Evolutionary conservation across 345 rosid genomes (phyloP).

Genomic region (Heritiera littoralis): DNA sequence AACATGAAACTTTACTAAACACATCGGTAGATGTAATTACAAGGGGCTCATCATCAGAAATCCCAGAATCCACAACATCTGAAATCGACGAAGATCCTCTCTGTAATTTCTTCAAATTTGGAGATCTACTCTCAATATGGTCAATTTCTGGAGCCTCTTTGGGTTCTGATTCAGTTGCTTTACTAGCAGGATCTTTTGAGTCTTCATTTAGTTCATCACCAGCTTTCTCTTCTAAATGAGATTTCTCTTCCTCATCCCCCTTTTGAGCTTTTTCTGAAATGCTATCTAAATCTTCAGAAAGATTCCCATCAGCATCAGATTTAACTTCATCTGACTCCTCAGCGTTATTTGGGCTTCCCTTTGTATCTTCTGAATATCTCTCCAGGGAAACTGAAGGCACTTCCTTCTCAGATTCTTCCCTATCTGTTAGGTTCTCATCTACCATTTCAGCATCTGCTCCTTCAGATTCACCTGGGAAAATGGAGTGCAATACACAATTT

Average conservation of each 20-base stretch:
- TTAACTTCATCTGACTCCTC: slow-evolving; percentile 47
- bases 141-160: slow-evolving; percentile 41
- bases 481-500: not conserved
- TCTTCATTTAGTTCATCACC: slow-evolving; percentile 41
- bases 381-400: slow-evolving; percentile 35
- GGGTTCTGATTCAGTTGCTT: slow-evolving; percentile 42
- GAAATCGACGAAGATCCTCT: slow-evolving; percentile 27
- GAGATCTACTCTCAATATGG: slow-evolving; percentile 26
- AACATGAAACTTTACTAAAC: not conserved
- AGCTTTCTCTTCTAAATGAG: slow-evolving; percentile 41
- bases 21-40: slow-evolving; percentile 44
- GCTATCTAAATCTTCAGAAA: slow-evolving; percentile 28
- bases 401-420: slow-evolving; percentile 49
- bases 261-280: slow-evolving; percentile 37
- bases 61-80: slow-evolving; percentile 45
- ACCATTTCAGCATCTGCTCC: slow-evolving; percentile 38
- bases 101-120: slow-evolving; percentile 21
- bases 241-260: slow-evolving; percentile 33
- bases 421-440: slow-evolving; percentile 34
- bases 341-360: slow-evolving; percentile 33
- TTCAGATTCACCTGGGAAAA: slow-evolving; percentile 43
- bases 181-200: slow-evolving; percentile 38
- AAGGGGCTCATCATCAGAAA: slow-evolving; percentile 90
- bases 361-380: slow-evolving; percentile 39
- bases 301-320: slow-evolving; percentile 48